Evolutionary conservation across 1,284 basidiomycete genomes (phyloP).

Genomic region (Ceratobasidium sp.): DNA sequence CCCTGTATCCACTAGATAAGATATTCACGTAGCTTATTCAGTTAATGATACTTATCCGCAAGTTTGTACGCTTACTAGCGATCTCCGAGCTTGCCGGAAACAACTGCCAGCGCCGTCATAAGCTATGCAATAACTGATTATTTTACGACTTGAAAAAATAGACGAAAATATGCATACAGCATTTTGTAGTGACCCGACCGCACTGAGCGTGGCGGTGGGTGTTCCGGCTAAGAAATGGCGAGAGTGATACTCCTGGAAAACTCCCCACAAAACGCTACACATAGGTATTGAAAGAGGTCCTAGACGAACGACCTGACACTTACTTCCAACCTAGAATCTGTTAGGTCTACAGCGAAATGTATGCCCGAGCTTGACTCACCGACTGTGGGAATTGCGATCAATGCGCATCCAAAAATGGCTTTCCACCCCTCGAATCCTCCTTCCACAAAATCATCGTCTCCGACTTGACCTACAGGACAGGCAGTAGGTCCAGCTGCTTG

Average conservation of each 20-base stretch:
- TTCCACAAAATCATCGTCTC: too few relatives aligned
- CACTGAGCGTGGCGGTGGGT: too few relatives aligned
- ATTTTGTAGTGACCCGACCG: constrained; percentile 40
- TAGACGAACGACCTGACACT: neutral
- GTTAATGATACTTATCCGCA: too few relatives aligned
- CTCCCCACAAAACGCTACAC: constrained; percentile 40
- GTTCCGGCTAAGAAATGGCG: constrained; percentile 40
- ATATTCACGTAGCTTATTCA: neutral
- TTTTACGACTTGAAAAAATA: neutral
- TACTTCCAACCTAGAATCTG: constrained; percentile 10
- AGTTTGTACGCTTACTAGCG: constrained; percentile 41
- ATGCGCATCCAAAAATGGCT: too few relatives aligned
- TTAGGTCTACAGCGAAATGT: neutral
- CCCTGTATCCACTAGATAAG: too few relatives aligned
- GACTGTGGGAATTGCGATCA: constrained; percentile 5
- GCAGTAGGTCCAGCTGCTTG: neutral
- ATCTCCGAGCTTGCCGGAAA: constrained; percentile 38
- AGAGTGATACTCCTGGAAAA: constrained; percentile 42
- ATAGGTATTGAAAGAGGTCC: neutral
- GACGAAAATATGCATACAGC: constrained; percentile 22
- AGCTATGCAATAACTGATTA: neutral
- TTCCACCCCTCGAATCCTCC: too few relatives aligned
- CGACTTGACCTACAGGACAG: neutral
- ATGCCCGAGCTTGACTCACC: neutral
- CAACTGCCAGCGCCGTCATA: constrained; percentile 4